Evolutionary conservation across 331 rosid genomes (phyloP), one percentile per base, ranked within the genome.

Genomic region (Ulmus americana): DNA sequence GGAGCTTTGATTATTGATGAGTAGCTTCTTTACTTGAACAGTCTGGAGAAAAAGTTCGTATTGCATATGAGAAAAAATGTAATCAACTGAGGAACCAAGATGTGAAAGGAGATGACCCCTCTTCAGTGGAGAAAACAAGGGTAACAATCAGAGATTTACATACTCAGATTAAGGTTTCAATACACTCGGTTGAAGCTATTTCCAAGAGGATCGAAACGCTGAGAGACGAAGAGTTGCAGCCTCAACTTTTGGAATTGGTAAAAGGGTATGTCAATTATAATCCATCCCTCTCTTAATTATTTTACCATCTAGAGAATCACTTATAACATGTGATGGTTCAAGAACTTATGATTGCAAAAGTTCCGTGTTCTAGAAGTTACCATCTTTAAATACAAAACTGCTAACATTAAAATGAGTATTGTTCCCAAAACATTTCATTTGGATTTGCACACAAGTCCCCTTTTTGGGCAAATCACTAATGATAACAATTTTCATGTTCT

Each of bases 191-290:
- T 61, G 98, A 85, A 81, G 86, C 88, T 72, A 85, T 87, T 76
- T 86, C 95, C 3, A 67, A 59, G 67, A 82, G 97, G 81, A 89
- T 94, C 44, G 95, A 94, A 76, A 82, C 95, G 64, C 53, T 94
- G 45, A 76, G 97, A 72, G 98, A 94, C 45, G 86, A 87, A 72
- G 98, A 94, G 68, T 74, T 94, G 84, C 95, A 85, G 76, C 95
- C 89, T 76, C 98, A 94, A 71, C 91, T 94, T 73, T 80, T 79
- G 67, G 85, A 82, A 60, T 63, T 94, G 76, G 72, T 84, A 68
- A 82, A 79, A 79, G 95, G 90, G 98, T 94, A 81, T 39, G 79
- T 65, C 65, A 63, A 5, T 65, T 45, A 20, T 59, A 2, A 61
- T 1, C 40, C 47, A 8, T 62, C 5, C 12, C 18, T 61, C 3